Conservation (phyloP, 768 basidiomycete genomes). For the Rhodotorula paludigena region DNA sequence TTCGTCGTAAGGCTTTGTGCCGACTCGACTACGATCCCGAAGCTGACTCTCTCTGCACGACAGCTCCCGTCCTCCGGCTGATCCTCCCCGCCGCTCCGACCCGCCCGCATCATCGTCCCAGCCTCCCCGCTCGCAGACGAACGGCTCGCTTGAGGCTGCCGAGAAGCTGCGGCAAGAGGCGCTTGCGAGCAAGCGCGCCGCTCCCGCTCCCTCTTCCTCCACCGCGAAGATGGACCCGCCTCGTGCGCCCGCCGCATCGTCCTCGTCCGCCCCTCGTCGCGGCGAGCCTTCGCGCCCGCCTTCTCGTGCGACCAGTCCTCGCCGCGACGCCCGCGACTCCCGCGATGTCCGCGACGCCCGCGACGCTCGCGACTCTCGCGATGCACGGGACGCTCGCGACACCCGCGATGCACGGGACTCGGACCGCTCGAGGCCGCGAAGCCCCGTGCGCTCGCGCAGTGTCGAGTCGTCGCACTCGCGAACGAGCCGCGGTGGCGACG, state of each 20-base stretch:
- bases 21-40: accelerated
- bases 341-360: background rate
- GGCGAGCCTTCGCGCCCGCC: conserved; percentile 1
- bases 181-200: conserved; percentile 9
- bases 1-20: background rate
- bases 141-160: conserved; percentile 7
- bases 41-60: background rate
- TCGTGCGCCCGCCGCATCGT: conserved; percentile 2
- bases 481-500: background rate
- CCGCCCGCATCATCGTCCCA: background rate
- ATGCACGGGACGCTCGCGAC: background rate
- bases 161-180: conserved; percentile 25
- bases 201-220: background rate
- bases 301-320: background rate
- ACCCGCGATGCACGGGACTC: background rate
- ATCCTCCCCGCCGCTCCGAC: background rate
- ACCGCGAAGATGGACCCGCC: conserved; percentile 28
- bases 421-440: background rate
- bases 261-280: background rate
- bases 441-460: conserved; percentile 18
- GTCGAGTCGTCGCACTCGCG: conserved; percentile 29
- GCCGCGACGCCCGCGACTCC: conserved; percentile 1
- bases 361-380: no score
- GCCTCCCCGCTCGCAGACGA: conserved; percentile 1
- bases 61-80: background rate